Evolutionary conservation across 176 grass and related monocot species (phyloP), one percentile per base, ranked within the genome.

Genomic region (Hsuehochloa calcarea): DNA sequence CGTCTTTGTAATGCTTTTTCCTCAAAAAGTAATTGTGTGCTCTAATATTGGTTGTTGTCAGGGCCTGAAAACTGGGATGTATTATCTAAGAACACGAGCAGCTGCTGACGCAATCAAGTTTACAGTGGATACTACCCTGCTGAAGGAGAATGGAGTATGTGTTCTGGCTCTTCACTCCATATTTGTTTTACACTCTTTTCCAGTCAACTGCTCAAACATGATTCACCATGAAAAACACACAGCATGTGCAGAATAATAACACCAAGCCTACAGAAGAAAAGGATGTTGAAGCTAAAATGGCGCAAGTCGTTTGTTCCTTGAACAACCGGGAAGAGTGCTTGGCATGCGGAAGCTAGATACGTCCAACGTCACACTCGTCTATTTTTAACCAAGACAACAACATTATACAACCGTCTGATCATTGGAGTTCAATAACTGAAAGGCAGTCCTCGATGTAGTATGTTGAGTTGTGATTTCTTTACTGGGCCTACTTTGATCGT

Each of bases 61-160:
- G 96, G 96, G 96, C 52, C 86, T 99, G 38, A 99, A 99, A 92
- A 99, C 96, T 86, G 96, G 96, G 49, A 99, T 99, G 96, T 99
- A 99, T 83, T 99, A 99, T 81, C 80, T 99, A 59, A 85, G 96
- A 78, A 96, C 96, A 29, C 86, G 96, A 72, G 91, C 93, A 66
- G 96, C 96, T 46, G 93, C 93, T 45, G 96, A 99, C 46, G 96
- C 96, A 26, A 99, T 99, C 74, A 99, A 99, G 83, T 99, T 99
- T 20, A 99, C 96, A 68, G 93, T 99, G 1, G 96, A 99, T 26
- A 96, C 93, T 39, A 61, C 90, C 26, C 41, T 96, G 35, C 61
- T 99, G 23, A 90, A 94, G 86, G 90, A 82, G 49, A 88, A 75
- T 6, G 80, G 31, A 41, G 80, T 90, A 49, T 0, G 27, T 67